Conservation (phyloP, 2,329 filamentous ascomycete species). For the Arthrobotrys sphaeroides region DNA sequence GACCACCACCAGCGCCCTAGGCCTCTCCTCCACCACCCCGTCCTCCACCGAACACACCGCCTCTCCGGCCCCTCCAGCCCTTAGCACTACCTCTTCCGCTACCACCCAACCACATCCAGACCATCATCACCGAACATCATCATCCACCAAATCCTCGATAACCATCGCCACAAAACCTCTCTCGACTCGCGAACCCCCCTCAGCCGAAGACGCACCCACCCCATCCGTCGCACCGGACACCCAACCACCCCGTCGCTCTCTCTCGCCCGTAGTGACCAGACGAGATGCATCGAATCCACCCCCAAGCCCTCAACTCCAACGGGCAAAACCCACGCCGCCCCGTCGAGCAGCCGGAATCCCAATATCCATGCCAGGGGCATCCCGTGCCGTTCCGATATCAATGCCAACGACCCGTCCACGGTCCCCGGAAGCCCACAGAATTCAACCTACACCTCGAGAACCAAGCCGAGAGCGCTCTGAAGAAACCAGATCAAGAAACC, state of each 20-base stretch:
- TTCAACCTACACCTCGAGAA: slow-evolving; percentile 24
- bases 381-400: slow-evolving; percentile 24
- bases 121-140: slow-evolving; percentile 18
- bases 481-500: slow-evolving; percentile 17
- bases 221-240: slow-evolving; percentile 13
- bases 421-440: slow-evolving; percentile 33
- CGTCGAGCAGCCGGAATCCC: slow-evolving; percentile 23
- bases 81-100: slow-evolving; percentile 2
- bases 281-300: slow-evolving; percentile 29
- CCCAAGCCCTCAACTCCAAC: slow-evolving; percentile 34
- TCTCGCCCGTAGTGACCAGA: slow-evolving; percentile 24
- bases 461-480: slow-evolving; percentile 29
- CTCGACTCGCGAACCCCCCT: slow-evolving; percentile 1
- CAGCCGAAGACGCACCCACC: background rate
- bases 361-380: slow-evolving; percentile 42
- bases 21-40: slow-evolving; percentile 26
- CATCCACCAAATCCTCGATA: slow-evolving; percentile 24
- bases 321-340: slow-evolving; percentile 14
- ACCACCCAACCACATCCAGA: slow-evolving; percentile 12
- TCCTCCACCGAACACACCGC: slow-evolving; percentile 50
- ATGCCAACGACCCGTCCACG: slow-evolving; percentile 16
- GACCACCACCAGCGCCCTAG: background rate
- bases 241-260: slow-evolving; percentile 7
- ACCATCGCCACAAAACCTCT: slow-evolving; percentile 46
- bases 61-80: slow-evolving; percentile 35